Evolutionary conservation across 305 asterid species (phyloP).

Genomic region (Solanum hybrid): DNA sequence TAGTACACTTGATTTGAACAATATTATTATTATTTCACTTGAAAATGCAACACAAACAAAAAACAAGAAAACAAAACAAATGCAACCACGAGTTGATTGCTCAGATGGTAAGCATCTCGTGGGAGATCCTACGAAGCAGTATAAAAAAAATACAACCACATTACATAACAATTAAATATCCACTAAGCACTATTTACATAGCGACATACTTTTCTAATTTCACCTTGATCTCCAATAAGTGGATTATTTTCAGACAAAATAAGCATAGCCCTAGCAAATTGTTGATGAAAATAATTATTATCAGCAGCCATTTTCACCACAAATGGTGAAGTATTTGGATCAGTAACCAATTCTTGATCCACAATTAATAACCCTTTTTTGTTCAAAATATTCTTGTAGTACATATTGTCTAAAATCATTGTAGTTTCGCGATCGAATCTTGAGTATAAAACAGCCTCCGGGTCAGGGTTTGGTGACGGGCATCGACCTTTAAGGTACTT

Average conservation of each 20-base stretch:
- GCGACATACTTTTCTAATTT: slow-evolving; percentile 60
- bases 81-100: background rate
- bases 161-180: background rate
- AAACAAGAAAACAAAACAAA: background rate
- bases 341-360: slow-evolving; percentile 50
- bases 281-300: slow-evolving; percentile 56
- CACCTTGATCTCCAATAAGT: slow-evolving; percentile 41
- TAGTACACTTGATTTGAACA: background rate
- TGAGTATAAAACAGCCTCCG: slow-evolving; percentile 35
- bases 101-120: background rate
- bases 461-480: slow-evolving; percentile 38
- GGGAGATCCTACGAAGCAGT: background rate
- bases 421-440: slow-evolving; percentile 56
- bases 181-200: slow-evolving; percentile 22
- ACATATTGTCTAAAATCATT: slow-evolving; percentile 52
- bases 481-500: slow-evolving; percentile 54
- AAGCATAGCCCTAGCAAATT: slow-evolving; percentile 50
- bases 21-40: background rate
- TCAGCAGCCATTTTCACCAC: slow-evolving; percentile 70
- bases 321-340: slow-evolving; percentile 46
- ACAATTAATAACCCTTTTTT: slow-evolving; percentile 40
- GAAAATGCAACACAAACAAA: background rate
- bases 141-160: background rate
- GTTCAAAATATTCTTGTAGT: slow-evolving; percentile 49
- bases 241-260: slow-evolving; percentile 70